Conservation (phyloP, 345 rosid genomes). For the thale cress (Arabidopsis thaliana) region TAIR10.1 NC_003074.8:6715001-6715500, state of each 20-base stretch:
- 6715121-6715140: slow-evolving; percentile 71
- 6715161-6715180: slow-evolving; percentile 66
- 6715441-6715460: slow-evolving; percentile 85
- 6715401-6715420: slow-evolving; percentile 53
- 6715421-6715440: slow-evolving; percentile 62
- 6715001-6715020: slow-evolving; percentile 67
- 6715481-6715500: slow-evolving; percentile 69
- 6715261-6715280: slow-evolving; percentile 51
- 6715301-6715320: slow-evolving; percentile 54
- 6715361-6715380: slow-evolving; percentile 50
- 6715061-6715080: slow-evolving; percentile 72
- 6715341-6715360: slow-evolving; percentile 70
- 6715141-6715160: slow-evolving; percentile 56
- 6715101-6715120: slow-evolving; percentile 51
- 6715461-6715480: slow-evolving; percentile 84
- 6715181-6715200: slow-evolving; percentile 64
- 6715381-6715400: slow-evolving; percentile 52
- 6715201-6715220: slow-evolving; percentile 67
- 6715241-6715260: slow-evolving; percentile 60
- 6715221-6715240: slow-evolving; percentile 85
- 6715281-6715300: slow-evolving; percentile 57
- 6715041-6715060: slow-evolving; percentile 76
- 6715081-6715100: slow-evolving; percentile 67
- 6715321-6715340: slow-evolving; percentile 67
- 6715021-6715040: slow-evolving; percentile 69